phyloP scores from a whole-genome alignment of 2,329 filamentous ascomycete genomes.

The Alternaria alternata region DNA sequence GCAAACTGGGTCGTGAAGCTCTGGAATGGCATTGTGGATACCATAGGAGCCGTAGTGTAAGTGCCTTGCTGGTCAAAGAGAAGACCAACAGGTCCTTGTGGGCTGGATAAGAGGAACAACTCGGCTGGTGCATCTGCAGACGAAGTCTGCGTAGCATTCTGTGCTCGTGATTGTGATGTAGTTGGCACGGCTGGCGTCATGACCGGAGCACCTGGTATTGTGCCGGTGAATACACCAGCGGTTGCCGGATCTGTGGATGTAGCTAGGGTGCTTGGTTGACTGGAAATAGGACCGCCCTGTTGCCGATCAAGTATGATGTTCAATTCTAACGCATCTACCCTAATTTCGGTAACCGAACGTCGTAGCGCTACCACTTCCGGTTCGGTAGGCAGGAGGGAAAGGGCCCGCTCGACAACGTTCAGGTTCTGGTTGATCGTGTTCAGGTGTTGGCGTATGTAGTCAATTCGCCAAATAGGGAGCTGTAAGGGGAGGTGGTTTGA shows the following conservation, averaged over 20 bases:
- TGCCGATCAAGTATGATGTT: constrained; percentile 30
- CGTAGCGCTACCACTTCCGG: constrained; percentile 41
- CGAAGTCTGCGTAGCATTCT: constrained; percentile 15
- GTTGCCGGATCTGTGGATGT: not conserved
- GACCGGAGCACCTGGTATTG: constrained; percentile 5
- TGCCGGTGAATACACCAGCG: not conserved
- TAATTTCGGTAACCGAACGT: constrained; percentile 37
- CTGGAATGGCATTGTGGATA: constrained; percentile 38
- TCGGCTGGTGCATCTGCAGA: constrained; percentile 34
- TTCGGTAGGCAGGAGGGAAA: constrained; percentile 40
- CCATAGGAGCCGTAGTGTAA: constrained; percentile 44
- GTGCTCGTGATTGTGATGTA: constrained; percentile 15
- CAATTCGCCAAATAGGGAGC: constrained; percentile 41
- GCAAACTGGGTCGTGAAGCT: constrained; percentile 46
- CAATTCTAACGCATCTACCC: constrained; percentile 35
- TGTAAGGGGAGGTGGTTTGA: not conserved
- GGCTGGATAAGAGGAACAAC: constrained; percentile 48
- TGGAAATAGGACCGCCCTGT: constrained; percentile 6
- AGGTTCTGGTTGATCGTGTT: constrained; percentile 34
- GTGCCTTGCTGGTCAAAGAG: constrained; percentile 48
- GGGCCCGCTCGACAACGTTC: constrained; percentile 36
- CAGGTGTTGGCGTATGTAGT: constrained; percentile 38
- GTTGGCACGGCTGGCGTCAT: constrained; percentile 12
- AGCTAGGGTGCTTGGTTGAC: constrained; percentile 1
- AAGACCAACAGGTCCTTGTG: constrained; percentile 48